phyloP scores from a whole-genome alignment of 2,329 filamentous ascomycete species.

The Nigrospora oryzae region DNA sequence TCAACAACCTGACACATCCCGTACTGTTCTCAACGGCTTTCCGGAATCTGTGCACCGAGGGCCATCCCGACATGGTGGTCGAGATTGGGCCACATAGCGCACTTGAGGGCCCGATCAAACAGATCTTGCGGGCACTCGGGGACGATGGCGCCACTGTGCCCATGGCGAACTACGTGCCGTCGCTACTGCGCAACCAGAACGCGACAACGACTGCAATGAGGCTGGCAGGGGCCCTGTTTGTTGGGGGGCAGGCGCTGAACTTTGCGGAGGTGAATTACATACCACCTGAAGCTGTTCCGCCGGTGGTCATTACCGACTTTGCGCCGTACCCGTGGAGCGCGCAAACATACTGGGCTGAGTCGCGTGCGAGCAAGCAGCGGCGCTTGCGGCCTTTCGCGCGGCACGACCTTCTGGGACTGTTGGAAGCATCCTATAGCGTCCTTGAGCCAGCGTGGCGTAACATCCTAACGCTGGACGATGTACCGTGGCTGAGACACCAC shows the following conservation, averaged over 20 bases:
- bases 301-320: background rate
- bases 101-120: slow-evolving; percentile 1
- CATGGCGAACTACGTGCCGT: slow-evolving; percentile 14
- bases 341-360: slow-evolving; percentile 3
- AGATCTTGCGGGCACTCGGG: background rate
- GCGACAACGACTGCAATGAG: slow-evolving; percentile 12
- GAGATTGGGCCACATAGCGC: slow-evolving; percentile 2
- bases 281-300: background rate
- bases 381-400: slow-evolving; percentile 1
- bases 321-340: background rate
- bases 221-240: slow-evolving; percentile 18
- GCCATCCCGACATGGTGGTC: background rate
- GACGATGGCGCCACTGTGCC: background rate
- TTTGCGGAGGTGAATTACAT: slow-evolving; percentile 9
- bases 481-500: slow-evolving; percentile 5
- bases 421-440: background rate
- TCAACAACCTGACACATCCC: slow-evolving; percentile 1
- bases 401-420: slow-evolving; percentile 3
- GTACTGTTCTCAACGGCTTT: slow-evolving; percentile 1
- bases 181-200: slow-evolving; percentile 10
- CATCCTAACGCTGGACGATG: background rate
- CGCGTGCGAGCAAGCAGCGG: background rate
- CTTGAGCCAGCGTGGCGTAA: slow-evolving; percentile 2
- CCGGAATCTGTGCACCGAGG: background rate
- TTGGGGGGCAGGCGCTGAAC: slow-evolving; percentile 15